Base-by-base conservation (phyloP, 768 basidiomycete species). In the Podaxis sp. region DNA sequence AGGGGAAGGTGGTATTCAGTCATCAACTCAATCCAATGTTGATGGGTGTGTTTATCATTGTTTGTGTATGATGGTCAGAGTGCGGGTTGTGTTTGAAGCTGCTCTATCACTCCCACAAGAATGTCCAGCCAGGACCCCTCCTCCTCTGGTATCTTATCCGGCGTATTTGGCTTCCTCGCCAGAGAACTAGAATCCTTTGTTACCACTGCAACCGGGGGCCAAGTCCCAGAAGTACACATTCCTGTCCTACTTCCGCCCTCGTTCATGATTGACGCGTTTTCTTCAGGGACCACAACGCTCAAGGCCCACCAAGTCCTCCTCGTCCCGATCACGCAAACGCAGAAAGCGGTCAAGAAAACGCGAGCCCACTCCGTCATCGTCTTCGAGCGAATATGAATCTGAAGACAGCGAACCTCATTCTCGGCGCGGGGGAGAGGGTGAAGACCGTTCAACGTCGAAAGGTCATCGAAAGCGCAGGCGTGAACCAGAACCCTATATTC, bases 151-250 rank as follows among this genome's bases (percentile, higher is more conserved):
- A 67, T 89, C 2, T 66, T 90, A 22, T 84, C 86, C 0, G 85
- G 84, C 65, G 87, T 92, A 4, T 79, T 91, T 65, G 81, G 75
- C 71, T 90, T 86, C 70, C 83, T 93, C 4, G 84, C 89, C 11
- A 79, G 84, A 55, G 91, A 93, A 71, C 69, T 92, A 40, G 85
- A 85, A 51, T 85, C 85, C 11, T 93, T 93, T 71, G 80, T 92
- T 25, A 74, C 81, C 19, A 87, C 77, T 67, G 91, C 91, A 53
- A 84, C 87, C 8, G 87, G 85, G 19, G 47, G 29, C 33, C 43
- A 60, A 4, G 19, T 27, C 13, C 12, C 51, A 19, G 12, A 52
- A 2, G 51, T 53, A 50, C 63, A 73, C 0, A 62, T 61, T 22
- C 46, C 64, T 40, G 68, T 68, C 17, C 24, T 19, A 17, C 29